Conservation (phyloP, 208 protist genomes). For the Wallacemonas sp. region DNA sequence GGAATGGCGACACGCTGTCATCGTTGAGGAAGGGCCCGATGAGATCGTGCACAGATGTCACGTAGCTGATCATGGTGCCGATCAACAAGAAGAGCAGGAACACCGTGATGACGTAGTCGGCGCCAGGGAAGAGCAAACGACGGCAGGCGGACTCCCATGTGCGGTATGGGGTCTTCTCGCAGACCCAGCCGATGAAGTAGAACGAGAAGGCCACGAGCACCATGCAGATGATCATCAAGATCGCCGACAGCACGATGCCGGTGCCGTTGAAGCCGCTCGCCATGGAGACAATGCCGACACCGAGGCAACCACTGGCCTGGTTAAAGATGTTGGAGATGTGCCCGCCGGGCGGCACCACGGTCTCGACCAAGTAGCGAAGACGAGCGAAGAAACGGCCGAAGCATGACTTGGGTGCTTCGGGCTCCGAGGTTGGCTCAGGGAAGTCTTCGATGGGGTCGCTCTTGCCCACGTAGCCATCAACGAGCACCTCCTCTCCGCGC, state of each 20-base stretch:
- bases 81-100: conserved; percentile 50
- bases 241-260: conserved; percentile 40
- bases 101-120: conserved; percentile 58
- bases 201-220: conserved; percentile 59
- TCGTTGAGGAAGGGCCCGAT: conserved; percentile 32
- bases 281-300: conserved; percentile 61
- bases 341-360: conserved; percentile 52
- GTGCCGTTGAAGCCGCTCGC: conserved; percentile 54
- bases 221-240: conserved; percentile 58
- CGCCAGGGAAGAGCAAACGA: conserved; percentile 53
- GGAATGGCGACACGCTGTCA: conserved; percentile 31
- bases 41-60: conserved; percentile 57
- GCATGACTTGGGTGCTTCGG: neutral
- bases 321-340: conserved; percentile 61
- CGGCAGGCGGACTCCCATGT: conserved; percentile 58
- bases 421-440: neutral
- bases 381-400: neutral
- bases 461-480: neutral
- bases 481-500: neutral
- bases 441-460: neutral
- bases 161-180: conserved; percentile 41
- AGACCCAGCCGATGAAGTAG: conserved; percentile 61
- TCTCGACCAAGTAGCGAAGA: neutral
- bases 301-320: conserved; percentile 54
- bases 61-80: conserved; percentile 55